phyloP scores from a whole-genome alignment of 2,329 filamentous ascomycete genomes.

The Aureobasidium lini region DNA sequence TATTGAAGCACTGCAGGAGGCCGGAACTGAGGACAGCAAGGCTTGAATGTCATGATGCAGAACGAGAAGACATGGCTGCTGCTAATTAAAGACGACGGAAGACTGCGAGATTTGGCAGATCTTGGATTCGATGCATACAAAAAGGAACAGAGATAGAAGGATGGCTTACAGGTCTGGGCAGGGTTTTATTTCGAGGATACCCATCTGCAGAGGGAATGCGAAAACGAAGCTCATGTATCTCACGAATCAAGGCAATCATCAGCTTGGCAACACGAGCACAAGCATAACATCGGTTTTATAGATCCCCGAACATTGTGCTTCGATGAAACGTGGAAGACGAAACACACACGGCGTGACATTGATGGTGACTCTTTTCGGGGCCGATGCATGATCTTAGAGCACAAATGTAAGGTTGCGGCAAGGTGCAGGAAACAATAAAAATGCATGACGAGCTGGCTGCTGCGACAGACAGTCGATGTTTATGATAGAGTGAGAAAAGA shows the following conservation, averaged over 20 bases:
- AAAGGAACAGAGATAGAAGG: neutral
- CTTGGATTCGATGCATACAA: neutral
- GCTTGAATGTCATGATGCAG: neutral
- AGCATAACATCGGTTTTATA: neutral
- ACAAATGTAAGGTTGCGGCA: neutral
- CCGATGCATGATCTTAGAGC: neutral
- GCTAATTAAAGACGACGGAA: neutral
- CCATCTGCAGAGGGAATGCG: neutral
- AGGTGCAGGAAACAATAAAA: neutral
- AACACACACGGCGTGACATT: neutral
- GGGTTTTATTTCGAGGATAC: neutral
- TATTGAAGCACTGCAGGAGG: neutral
- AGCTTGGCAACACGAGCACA: neutral
- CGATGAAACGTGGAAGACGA: neutral
- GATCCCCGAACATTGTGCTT: neutral
- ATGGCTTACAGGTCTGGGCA: neutral
- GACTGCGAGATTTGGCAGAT: neutral
- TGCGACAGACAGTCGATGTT: slow-evolving; percentile 1
- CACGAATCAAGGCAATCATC: neutral
- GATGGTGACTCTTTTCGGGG: neutral
- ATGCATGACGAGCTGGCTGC: neutral
- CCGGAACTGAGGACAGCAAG: neutral
- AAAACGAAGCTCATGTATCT: neutral
- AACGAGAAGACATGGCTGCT: neutral
- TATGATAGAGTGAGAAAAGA: neutral